Evolutionary conservation across 1,284 basidiomycete species (phyloP), one percentile per base, ranked within the genome.

Genomic region (Fereydounia khargensis): DNA sequence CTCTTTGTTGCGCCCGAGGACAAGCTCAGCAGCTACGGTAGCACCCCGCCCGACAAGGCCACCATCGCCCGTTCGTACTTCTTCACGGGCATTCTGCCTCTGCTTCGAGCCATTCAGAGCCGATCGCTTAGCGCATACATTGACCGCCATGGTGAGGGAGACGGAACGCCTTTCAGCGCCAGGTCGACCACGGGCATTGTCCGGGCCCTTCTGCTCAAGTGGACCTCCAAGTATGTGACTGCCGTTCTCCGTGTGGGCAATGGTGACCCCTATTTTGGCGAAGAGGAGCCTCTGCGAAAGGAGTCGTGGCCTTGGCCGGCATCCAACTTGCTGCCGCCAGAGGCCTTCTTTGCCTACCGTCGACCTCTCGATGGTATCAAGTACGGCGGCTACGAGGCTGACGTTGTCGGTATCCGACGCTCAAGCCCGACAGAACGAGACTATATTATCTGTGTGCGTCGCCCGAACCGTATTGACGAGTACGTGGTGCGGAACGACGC

Each of bases 341-440:
- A 68, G 31, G 66, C 66, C 18, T 72, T 60, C 53, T 61, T 64
- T 28, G 59, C 65, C 34, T 69, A 64, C 60, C 67, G 68, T 28
- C 55, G 54, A 47, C 66, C 64, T 8, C 35, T 64, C 19, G 63
- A 68, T 40, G 47, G 59, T 9, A 42, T 73, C 43, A 62, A 61
- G 43, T 53, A 66, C 19, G 70, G 70, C 20, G 70, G 70, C 36
- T 59, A 65, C 31, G 69, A 72, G 39, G 68, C 70, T n/a, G 68
- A 72, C 35, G 35, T 72, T 6, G 63, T 72, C 17, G 62, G 65
- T 7, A 49, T 70, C 27, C 64, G 69, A 22, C 39, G 35, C 33
- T 56, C 55, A 35, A 43, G 44, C 27, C 18, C 44, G 11, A 42
- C 32, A 21, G 65, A 61, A 33, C 50, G 62, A 25, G 66, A 71